Percentiles rank a stretch among this genome's conserved stretches.
Conservation (phyloP, 768 basidiomycete species). For the Boletales sp. region DNA sequence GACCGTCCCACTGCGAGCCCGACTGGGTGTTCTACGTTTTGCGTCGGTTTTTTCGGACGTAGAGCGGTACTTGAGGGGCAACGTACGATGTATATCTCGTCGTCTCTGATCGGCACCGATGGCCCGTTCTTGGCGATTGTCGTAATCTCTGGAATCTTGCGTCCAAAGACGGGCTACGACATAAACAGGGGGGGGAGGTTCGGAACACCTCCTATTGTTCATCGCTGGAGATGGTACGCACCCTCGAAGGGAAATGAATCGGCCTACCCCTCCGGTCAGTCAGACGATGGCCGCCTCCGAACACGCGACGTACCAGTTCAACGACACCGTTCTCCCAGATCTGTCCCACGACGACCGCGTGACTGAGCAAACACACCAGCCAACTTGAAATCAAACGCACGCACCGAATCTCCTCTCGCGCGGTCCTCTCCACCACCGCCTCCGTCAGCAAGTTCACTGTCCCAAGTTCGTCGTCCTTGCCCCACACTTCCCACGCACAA, state of each 20-base stretch:
- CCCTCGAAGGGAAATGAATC: conserved; percentile 63
- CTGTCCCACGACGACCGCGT: conserved; percentile 25
- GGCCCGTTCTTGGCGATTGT: conserved; percentile 30
- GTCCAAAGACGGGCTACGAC: conserved; percentile 51
- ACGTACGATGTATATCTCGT: conserved; percentile 55
- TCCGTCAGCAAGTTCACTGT: conserved; percentile 65
- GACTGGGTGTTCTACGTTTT: conserved; percentile 60
- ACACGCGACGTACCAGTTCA: conserved; percentile 53
- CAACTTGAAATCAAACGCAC: conserved; percentile 18
- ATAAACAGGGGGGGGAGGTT: not conserved
- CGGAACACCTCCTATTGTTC: too few species aligned
- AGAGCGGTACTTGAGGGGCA: not conserved
- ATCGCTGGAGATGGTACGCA: conserved; percentile 18
- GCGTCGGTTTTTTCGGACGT: not conserved
- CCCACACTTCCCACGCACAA: conserved; percentile 71
- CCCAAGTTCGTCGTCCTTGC: conserved; percentile 62
- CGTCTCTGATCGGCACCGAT: conserved; percentile 30
- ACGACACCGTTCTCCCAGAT: conserved; percentile 49
- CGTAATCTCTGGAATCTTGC: conserved; percentile 50
- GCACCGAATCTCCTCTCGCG: conserved; percentile 54
- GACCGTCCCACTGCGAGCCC: conserved; percentile 67
- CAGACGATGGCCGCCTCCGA: not conserved
- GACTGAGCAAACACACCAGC: not conserved
- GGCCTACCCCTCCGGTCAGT: conserved; percentile 41
- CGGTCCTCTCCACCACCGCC: conserved; percentile 53